Base-by-base conservation (phyloP, 305 asterid genomes). In the Fraxinus floribunda region DNA sequence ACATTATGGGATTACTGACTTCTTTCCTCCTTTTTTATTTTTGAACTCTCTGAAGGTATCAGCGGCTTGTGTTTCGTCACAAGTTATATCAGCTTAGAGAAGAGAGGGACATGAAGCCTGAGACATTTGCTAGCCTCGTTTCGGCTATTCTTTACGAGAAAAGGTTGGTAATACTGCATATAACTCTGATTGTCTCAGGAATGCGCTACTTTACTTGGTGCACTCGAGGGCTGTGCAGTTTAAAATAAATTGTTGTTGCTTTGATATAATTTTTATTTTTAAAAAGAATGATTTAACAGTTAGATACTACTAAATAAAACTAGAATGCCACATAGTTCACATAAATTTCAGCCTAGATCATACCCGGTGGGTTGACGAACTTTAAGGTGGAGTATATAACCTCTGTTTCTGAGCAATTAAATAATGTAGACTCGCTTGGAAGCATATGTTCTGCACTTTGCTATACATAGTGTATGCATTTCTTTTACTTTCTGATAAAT, bases 71-170 rank as follows among this genome's bases (percentile, higher is more conserved):
- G 74, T 96, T 96, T 71, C 93, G 98, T 15, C 98, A 94, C 89
- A 96, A 96, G 85, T 81, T 96, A 81, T 96, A 96, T 87, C 88
- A 94, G 82, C 93, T 96, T 29, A 86, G 99, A 82, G 99, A 96
- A 89, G 99, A 96, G 91, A 92, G 98, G 88, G 90, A 96, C 81
- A 94, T 95, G 98, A 95, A 92, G 92, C 99, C 98, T 60, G 99
- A 94, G 84, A 95, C 98, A 70, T 95, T 95, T 90, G 94, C 98
- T n/a, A 95, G 97, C 90, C 97, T 95, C 30, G 98, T 95, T 29
- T 94, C 99, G 79, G 98, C 98, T 18, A 78, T 94, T 83, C 96
- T 92, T 52, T 96, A 94, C 60, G 98, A 96, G 91, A 94, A 94
- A 84, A 96, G 99, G 99, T 94, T 35, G 6, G 91, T 85, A 13